Evolutionary conservation across 2,329 filamentous ascomycete genomes (phyloP).

Genomic region (Colletotrichum eremochloae): DNA sequence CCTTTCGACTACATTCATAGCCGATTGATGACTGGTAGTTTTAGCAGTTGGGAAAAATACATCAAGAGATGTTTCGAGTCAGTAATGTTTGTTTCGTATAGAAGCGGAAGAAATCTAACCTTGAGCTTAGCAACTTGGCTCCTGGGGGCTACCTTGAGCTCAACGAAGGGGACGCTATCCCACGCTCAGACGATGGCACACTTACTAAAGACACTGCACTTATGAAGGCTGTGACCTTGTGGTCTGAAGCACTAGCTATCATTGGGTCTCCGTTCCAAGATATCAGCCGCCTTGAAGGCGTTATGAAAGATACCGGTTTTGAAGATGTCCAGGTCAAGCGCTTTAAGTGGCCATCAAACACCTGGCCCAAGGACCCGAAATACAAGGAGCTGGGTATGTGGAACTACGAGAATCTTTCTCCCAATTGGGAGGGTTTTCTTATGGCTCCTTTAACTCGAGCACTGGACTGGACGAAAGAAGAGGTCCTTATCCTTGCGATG

Average conservation of each 20-base stretch:
- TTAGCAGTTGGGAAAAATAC: slow-evolving; percentile 43
- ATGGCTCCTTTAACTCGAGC: slow-evolving; percentile 54
- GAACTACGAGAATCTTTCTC: slow-evolving; percentile 41
- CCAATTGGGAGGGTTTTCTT: slow-evolving; percentile 50
- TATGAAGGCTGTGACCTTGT: background rate
- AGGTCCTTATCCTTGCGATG: slow-evolving; percentile 51
- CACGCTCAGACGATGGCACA: slow-evolving; percentile 43
- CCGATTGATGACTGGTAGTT: slow-evolving; percentile 42
- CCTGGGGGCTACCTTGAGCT: slow-evolving; percentile 60
- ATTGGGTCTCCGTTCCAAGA: background rate
- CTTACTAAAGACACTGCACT: background rate
- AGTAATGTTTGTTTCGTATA: too few relatives aligned
- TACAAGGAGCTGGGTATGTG: slow-evolving; percentile 49
- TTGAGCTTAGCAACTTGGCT: slow-evolving; percentile 45
- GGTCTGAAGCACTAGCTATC: background rate
- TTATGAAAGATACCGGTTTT: slow-evolving; percentile 46
- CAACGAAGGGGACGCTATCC: slow-evolving; percentile 55
- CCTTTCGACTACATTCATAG: slow-evolving; percentile 47
- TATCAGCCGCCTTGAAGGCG: background rate
- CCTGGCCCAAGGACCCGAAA: slow-evolving; percentile 49
- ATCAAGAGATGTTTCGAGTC: slow-evolving; percentile 34
- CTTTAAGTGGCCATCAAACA: slow-evolving; percentile 49
- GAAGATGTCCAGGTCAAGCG: slow-evolving; percentile 47
- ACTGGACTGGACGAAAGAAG: slow-evolving; percentile 51
- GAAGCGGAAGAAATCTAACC: background rate